These are phyloP conservation scores for Hyaloperonospora brassicae DNA, from an alignment of 352 stramenopile genomes.

Conservation along the genomic window DNA sequence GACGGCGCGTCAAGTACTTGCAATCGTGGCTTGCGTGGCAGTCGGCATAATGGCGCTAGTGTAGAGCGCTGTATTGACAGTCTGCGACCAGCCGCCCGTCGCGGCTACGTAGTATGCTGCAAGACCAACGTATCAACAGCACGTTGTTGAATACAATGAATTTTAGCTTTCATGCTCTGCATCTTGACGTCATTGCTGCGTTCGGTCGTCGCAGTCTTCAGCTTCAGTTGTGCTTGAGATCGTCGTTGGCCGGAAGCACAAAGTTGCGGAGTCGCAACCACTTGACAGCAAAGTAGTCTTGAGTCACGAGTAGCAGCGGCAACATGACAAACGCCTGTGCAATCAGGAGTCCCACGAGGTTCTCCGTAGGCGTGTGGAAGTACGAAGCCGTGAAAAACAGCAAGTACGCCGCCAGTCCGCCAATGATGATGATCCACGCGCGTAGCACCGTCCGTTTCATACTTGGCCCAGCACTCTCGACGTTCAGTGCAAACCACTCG, in stretches of 20 bases:
- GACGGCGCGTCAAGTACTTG: conserved; percentile 17
- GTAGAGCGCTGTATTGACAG: conserved; percentile 5
- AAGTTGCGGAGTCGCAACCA: conserved; percentile 58
- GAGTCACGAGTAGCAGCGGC: conserved; percentile 52
- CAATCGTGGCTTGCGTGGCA: conserved; percentile 17
- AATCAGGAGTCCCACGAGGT: conserved; percentile 50
- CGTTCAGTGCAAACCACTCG: conserved; percentile 60
- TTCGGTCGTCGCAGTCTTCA: neutral
- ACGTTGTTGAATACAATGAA: neutral
- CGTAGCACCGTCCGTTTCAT: conserved; percentile 49
- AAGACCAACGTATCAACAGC: neutral
- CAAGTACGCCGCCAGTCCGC: conserved; percentile 35
- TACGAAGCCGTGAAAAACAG: conserved; percentile 61
- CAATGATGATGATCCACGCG: conserved; percentile 37
- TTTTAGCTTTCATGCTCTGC: conserved; percentile 9
- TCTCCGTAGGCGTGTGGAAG: conserved; percentile 67
- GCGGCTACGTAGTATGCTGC: no score
- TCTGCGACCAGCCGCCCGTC: no score
- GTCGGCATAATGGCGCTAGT: conserved; percentile 19
- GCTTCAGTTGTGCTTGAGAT: conserved; percentile 25
- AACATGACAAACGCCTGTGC: conserved; percentile 51
- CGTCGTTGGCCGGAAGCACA: conserved; percentile 32
- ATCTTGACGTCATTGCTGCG: no score
- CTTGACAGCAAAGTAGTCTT: conserved; percentile 46
- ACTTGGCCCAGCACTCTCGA: conserved; percentile 33